Evolutionary conservation across 345 rosid genomes (phyloP).

Genomic region (Anastatica hierochuntica): DNA sequence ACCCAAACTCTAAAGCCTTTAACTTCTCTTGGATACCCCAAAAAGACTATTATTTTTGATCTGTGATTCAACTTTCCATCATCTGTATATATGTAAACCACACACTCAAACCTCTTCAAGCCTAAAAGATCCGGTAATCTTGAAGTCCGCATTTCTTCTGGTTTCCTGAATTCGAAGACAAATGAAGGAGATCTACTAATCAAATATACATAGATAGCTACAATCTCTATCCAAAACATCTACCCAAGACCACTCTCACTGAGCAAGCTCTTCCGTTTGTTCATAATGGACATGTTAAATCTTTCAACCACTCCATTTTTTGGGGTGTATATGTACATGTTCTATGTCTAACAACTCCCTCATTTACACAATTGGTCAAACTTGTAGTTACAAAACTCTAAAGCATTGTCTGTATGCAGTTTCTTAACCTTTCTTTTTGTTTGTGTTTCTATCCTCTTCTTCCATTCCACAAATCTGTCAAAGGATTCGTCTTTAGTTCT

Average conservation of each 20-base stretch:
- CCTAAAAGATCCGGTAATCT: background rate
- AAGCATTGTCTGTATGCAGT: background rate
- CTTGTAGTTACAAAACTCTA: background rate
- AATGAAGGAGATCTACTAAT: background rate
- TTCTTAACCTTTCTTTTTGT: background rate
- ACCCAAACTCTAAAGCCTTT: background rate
- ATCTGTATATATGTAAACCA: background rate
- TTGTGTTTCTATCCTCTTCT: background rate
- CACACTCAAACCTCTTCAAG: background rate
- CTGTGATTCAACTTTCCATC: background rate
- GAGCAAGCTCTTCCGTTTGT: background rate
- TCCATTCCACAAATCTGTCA: background rate
- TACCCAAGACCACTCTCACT: background rate
- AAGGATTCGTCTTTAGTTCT: background rate
- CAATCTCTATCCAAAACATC: background rate
- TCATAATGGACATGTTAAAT: background rate
- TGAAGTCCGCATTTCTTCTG: background rate
- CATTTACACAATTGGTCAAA: background rate
- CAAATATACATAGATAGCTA: background rate
- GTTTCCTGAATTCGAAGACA: background rate
- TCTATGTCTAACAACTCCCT: background rate
- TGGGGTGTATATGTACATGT: background rate
- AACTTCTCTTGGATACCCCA: background rate
- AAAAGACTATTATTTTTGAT: background rate
- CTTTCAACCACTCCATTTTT: background rate